Base-by-base conservation (phyloP, 116 monocot genomes). In the Thalassia testudinum region DNA sequence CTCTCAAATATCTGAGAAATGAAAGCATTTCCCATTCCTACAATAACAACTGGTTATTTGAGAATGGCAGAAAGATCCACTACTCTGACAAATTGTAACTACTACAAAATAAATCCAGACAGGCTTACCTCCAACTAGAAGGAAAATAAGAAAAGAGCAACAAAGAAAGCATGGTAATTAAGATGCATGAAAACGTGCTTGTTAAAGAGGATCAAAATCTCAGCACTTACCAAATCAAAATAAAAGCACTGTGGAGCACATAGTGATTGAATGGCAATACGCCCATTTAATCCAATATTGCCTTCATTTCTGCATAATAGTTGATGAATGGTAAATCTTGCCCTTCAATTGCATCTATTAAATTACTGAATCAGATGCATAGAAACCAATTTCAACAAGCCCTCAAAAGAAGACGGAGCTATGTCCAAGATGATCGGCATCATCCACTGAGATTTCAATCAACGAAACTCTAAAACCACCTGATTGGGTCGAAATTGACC, bases 11-110 rank as follows among this genome's bases (percentile, higher is more conserved):
- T 68, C 76, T 85, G 45, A 95, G 72, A 75, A 88, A 88, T 56
- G 78, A 88, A 62, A 88, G 72, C 74, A 95, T 82, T 51, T 95
- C 85, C 95, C 95, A 95, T 43, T 85, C 88, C 95, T 95, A 75
- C 59, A 82, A 43, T 43, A 42, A 52, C 17, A 50, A 16, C 1
- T 14, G 15, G 15, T 2, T 15, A 16, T 2, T n/a, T 5, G 19
- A 6, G 19, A 45, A 45, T n/a, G 10, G 45, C 19, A 45, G 19
- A 13, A 2, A 45, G 4, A 6, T 45, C 15, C 10, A 4, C 10
- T 45, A 6, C 40, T 45, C 4, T 13, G 15, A 45, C 15, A 45
- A 16, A 45, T 45, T 45, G 45, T n/a, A 45, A 16, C 40, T 7
- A 13, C 45, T 16, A 20, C 45, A 5, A 16, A 45, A n/a, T 45